Evolutionary conservation across 495 filamentous ascomycete genomes (phyloP).

Genomic region (Xylaria telfairii): DNA sequence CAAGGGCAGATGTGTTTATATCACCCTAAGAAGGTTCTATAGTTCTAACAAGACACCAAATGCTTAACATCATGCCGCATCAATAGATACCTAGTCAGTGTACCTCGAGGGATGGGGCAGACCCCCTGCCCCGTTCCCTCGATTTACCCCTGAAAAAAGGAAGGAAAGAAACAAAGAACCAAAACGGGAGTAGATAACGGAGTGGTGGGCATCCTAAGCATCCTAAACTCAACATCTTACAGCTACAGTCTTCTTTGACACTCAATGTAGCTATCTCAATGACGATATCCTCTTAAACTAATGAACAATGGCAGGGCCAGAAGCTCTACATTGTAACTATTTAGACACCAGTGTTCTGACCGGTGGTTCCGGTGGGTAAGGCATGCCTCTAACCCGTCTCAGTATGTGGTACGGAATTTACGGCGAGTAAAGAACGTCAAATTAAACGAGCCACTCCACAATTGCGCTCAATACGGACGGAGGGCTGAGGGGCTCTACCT

Average conservation of each 20-base stretch:
- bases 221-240: background rate
- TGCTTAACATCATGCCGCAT: background rate
- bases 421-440: constrained; percentile 1
- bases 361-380: constrained; percentile 4
- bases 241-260: background rate
- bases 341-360: too few relatives aligned
- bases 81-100: background rate
- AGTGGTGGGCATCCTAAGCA: background rate
- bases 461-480: background rate
- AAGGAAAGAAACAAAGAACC: too few relatives aligned
- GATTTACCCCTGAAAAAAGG: background rate
- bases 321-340: background rate
- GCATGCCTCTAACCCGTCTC: background rate
- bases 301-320: background rate
- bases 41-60: background rate
- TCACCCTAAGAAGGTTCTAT: background rate
- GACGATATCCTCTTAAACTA: background rate
- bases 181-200: background rate
- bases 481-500: background rate
- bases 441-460: constrained; percentile 3
- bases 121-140: background rate
- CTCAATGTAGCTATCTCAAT: background rate
- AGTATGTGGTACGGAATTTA: background rate
- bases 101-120: background rate
- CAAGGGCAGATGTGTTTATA: background rate